Conservation (phyloP, 208 protist species). For the Acanthamoeba healyi region DNA sequence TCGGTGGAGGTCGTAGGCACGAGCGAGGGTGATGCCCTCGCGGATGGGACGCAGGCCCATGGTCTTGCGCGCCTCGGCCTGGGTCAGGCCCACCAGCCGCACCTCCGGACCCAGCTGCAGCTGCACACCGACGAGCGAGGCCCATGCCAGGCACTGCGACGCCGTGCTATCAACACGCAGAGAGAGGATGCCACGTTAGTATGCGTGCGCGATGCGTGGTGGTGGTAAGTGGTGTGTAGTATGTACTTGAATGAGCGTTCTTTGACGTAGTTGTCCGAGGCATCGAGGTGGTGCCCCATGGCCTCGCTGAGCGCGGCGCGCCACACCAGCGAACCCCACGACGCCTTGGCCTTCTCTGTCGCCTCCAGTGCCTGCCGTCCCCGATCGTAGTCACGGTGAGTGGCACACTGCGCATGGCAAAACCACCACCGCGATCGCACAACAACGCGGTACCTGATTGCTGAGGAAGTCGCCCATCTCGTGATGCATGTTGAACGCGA, state of each 20-base stretch:
- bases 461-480: conserved; percentile 69
- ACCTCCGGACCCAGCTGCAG: conserved; percentile 11
- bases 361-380: conserved; percentile 34
- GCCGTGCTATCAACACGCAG: not conserved
- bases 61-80: not conserved
- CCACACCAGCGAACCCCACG: not conserved
- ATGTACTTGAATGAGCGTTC: conserved; percentile 1
- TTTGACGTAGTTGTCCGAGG: conserved; percentile 64
- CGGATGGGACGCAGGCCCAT: not conserved
- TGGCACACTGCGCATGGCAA: no score
- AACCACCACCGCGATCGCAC: no score
- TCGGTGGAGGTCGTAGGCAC: conserved; percentile 30
- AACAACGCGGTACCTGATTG: no score
- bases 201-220: not conserved
- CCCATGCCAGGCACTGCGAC: not conserved
- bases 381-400: no score
- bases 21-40: conserved; percentile 7
- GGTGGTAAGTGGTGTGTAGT: not conserved
- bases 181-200: not conserved
- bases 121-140: not conserved
- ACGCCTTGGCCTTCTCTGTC: not conserved
- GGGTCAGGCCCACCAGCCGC: not conserved
- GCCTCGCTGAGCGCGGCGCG: not conserved
- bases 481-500: conserved; percentile 71
- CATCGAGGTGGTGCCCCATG: conserved; percentile 46